Conservation (phyloP, 2,329 filamentous ascomycete genomes). For the Sporothrix curviconia region DNA sequence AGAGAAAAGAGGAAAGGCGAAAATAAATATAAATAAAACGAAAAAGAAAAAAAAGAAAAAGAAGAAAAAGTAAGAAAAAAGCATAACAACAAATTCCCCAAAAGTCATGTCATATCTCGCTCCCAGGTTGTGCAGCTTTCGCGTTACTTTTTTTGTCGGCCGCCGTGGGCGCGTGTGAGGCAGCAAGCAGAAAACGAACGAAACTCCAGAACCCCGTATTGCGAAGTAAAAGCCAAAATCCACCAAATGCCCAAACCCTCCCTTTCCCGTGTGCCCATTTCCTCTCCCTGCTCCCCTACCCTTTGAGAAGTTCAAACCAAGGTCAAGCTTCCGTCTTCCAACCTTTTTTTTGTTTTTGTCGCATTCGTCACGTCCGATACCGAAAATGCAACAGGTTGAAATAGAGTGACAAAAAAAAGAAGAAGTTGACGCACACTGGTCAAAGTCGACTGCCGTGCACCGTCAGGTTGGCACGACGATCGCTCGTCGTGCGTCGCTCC, state of each 20-base stretch:
- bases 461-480: neutral
- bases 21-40: neutral
- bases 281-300: neutral
- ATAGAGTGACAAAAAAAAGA: neutral
- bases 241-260: neutral
- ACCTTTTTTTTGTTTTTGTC: neutral
- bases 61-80: neutral
- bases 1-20: neutral
- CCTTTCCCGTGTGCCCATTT: neutral
- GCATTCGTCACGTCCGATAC: neutral
- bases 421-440: too few relatives aligned
- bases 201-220: constrained; percentile 5
- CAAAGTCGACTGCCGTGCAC: too few relatives aligned
- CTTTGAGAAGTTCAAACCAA: neutral
- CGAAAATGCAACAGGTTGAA: neutral
- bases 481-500: neutral
- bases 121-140: constrained; percentile 7
- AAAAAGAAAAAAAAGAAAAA: neutral
- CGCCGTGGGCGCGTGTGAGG: neutral
- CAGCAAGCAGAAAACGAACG: constrained; percentile 1
- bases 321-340: too few relatives aligned
- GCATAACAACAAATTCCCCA: constrained; percentile 3
- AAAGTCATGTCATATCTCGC: constrained; percentile 7
- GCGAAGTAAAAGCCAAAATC: neutral
- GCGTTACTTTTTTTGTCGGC: constrained; percentile 4